A percentile compares a stretch with the other conserved stretches of the same genome.
Conservation (phyloP, 805 yeast species). For the Lipomyces spencermartinsiae region DNA sequence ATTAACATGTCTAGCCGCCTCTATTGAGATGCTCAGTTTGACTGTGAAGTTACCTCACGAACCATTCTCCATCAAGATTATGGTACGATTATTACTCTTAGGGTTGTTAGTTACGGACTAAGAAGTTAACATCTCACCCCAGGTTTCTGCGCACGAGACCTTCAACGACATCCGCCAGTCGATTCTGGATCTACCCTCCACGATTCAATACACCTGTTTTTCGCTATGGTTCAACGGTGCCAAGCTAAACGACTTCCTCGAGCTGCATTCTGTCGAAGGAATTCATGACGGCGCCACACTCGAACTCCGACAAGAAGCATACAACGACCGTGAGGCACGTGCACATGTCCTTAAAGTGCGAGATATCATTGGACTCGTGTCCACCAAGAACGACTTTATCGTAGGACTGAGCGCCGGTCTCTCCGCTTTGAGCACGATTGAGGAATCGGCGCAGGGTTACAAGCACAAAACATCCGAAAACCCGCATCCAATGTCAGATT, state of each 20-base stretch:
- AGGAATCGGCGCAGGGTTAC: conserved; percentile 29
- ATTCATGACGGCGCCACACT: conserved; percentile 51
- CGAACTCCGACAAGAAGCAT: conserved; percentile 59
- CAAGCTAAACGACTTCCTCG: conserved; percentile 47
- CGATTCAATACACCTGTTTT: conserved; percentile 68
- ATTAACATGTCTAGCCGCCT: background rate
- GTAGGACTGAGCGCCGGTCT: conserved; percentile 55
- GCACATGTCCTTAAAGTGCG: conserved; percentile 70
- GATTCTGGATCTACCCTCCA: conserved; percentile 60
- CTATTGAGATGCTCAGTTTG: conserved; percentile 31
- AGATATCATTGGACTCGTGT: conserved; percentile 59
- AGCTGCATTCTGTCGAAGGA: conserved; percentile 44
- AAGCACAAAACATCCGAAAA: conserved; percentile 31
- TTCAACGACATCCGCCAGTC: conserved; percentile 65
- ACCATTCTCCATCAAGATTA: conserved; percentile 38
- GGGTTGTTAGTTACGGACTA: background rate
- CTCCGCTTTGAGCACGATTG: conserved; percentile 50
- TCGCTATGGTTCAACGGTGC: conserved; percentile 51
- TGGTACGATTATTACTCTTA: conserved; percentile 23
- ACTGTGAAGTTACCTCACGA: conserved; percentile 38
- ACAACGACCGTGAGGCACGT: conserved; percentile 64
- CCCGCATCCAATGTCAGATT: conserved; percentile 40
- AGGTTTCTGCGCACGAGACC: conserved; percentile 52
- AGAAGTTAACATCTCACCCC: background rate
- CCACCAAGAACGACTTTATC: conserved; percentile 48